Evolutionary conservation across 1,284 basidiomycete species (phyloP), one percentile per base, ranked within the genome.

Genomic region (Papiliotrema terrestris): DNA sequence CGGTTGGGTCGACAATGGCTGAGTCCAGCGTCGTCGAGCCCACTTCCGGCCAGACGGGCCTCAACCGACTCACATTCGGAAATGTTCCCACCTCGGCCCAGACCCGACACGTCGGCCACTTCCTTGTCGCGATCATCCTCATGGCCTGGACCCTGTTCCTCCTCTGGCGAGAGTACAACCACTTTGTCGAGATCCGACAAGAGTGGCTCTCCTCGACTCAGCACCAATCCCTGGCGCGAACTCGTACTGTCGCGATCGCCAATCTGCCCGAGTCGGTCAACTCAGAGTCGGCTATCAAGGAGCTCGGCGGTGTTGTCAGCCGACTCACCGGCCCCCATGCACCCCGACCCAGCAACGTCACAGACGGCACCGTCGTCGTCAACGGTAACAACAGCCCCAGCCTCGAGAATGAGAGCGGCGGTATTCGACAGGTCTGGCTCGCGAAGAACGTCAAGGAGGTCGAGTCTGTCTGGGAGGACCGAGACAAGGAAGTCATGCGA

Each of bases 221-320:
- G n/a, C 88, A 95, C 69, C 80, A 88, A 0, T 78, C 81, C 38
- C 83, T 85, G 6, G 84, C 88, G 0, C 89, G 93, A 76, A 88
- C 93, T 2, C 88, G 86, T 62, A 96, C 94, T 2, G 82, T 98
- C 19, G 84, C 93, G 45, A 81, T 98, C 60, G 91, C 91, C 15
- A 91, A 91, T 45, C 85, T 98, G 8, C 92, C 94, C n/a, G 76
- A 83, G 44, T 83, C 85, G 52, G 86, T 87, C 66, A 84, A 92
- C 60, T 77, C 75, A 44, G 74, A 75, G 46, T 41, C 65, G 1
- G 63, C 68, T 17, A 61, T 79, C 60, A 78, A 82, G 20, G 86
- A 86, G 22, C 81, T 97, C 32, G 80, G 78, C 44, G 79, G 56
- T 8, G 49, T 55, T 3, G 67, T 72, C 39, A 61, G 63, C 26